Base-by-base conservation (phyloP, 768 basidiomycete genomes). In the Auriculariales sp. region DNA sequence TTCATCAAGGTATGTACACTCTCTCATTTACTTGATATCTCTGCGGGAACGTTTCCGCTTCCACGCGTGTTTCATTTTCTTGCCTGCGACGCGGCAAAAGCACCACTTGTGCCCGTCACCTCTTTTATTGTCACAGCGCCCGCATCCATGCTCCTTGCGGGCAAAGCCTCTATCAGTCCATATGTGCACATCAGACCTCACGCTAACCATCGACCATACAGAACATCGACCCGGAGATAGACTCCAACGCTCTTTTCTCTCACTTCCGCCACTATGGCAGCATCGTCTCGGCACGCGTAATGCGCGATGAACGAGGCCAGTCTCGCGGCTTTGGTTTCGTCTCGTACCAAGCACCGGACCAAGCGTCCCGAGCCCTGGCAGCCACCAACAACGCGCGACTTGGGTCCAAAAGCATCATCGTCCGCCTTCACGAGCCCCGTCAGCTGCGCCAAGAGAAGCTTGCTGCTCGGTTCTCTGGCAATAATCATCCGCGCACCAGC, bases 301-400 rank as follows among this genome's bases (percentile, higher is more conserved):
- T 93, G 91, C 78, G 85, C 22, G 88, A 86, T 56, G 89, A 92
- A 59, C 65, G 54, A 52, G 83, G 85, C 29, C 79, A 82, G 47
- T 82, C 83, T 64, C 80, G 86, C 55, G 83, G 90, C 9, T 94
- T 93, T 60, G 91, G 91, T 27, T 94, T 93, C 58, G 91, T 93
- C 35, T 88, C 85, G 2, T 93, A 69, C 65, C 84, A 89, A 61
- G 74, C 77, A 7, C 84, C 89, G 19, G 79, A 83, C 54, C 83
- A 90, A 74, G 88, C 88, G 83, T 54, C 12, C 58, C 53, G 73
- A 9, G 91, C 91, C 0, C 65, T 91, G 72, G 76, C 77, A 47
- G 74, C 68, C 9, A 91, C 93, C 89, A 89, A 93, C 50, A 87
- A 88, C 14, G 61, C 66, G 12, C 66, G 74, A 25, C 51, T 93